Base-by-base conservation (phyloP, 805 yeast species). In the Ogataea thermomethanolica region DNA sequence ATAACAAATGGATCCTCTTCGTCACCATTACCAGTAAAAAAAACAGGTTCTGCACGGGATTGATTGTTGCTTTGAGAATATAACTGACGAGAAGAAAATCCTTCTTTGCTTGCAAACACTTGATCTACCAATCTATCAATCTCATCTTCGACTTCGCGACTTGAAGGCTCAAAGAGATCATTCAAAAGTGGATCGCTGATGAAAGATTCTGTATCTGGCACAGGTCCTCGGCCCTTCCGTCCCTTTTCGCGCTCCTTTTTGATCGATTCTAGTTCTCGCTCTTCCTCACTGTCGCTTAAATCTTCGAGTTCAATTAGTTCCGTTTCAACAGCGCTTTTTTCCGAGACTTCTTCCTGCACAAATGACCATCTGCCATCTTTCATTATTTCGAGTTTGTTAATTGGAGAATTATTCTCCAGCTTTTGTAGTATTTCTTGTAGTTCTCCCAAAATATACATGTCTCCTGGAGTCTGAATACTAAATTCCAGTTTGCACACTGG, bases 401-500 rank as follows among this genome's bases (percentile, higher is more conserved):
- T 42, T 2, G 40, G 43, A 3, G 50, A 40, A 7, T 44, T 43
- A 0, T 44, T 33, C 11, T 44, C 45, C n/a, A 51, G 41, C n/a
- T 47, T 37, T 12, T 34, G 35, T 15, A 62, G 29, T 9, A 62
- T 45, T 21, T 59, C 64, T 11, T 50, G 46, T 8, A 63, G 44
- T 17, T 60, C 66, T 2, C 59, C 61, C 27, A 62, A 54, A 11
- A 61, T 47, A 26, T 61, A 62, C 17, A 64, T 34, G 37, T 64
- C 66, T 7, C 66, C 66, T 0, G 58, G 51, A 8, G 28, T 41
- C 17, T 51, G 51, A 10, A 64, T 58, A 37, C 55, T 58, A 33
- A 64, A 64, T 35, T 64, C 67, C 21, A 59, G 29, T 15, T 58
- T 61, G 49, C 68, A 64, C 8, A 63, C 54, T 1, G 68, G 68